These are phyloP conservation scores for Wickerhamiella vanderwaltii DNA, from an alignment of 805 yeast genomes.

Conservation along the genomic window DNA sequence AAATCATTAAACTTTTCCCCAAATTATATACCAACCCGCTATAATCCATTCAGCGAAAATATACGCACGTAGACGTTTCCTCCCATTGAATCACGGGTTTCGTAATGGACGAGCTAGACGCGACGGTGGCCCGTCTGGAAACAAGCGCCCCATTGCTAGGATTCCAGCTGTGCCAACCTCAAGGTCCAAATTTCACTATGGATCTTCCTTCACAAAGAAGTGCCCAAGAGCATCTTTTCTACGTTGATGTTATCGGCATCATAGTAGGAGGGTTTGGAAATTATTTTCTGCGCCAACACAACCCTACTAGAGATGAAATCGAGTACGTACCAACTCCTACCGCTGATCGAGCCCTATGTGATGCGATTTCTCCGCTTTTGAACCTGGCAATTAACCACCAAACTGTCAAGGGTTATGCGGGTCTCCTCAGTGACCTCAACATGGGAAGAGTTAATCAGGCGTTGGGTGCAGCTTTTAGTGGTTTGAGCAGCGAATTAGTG, in stretches of 20 bases:
- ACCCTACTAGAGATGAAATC: slow-evolving; percentile 58
- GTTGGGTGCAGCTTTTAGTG: slow-evolving; percentile 48
- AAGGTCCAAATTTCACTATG: background rate
- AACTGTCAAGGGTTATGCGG: slow-evolving; percentile 48
- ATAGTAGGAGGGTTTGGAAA: slow-evolving; percentile 56
- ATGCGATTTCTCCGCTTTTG: slow-evolving; percentile 49
- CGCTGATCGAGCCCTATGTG: slow-evolving; percentile 62
- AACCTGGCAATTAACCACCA: slow-evolving; percentile 51
- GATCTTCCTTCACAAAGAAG: slow-evolving; percentile 29
- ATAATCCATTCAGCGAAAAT: too few relatives aligned
- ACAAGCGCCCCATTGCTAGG: slow-evolving; percentile 6
- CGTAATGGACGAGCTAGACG: slow-evolving; percentile 2
- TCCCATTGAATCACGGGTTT: too few relatives aligned
- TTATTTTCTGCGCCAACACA: slow-evolving; percentile 46
- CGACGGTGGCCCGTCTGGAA: slow-evolving; percentile 2
- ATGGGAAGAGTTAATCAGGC: slow-evolving; percentile 69
- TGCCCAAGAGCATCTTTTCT: slow-evolving; percentile 60
- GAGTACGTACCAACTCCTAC: too few relatives aligned
- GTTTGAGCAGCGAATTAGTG: slow-evolving; percentile 30
- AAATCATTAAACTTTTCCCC: too few relatives aligned
- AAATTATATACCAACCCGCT: too few relatives aligned
- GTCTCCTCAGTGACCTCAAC: slow-evolving; percentile 39
- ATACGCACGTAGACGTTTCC: too few relatives aligned
- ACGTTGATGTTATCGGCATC: slow-evolving; percentile 57
- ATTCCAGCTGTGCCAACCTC: background rate